Conservation (phyloP, 2,329 filamentous ascomycete genomes). For the Fusarium haematococcum region DNA sequence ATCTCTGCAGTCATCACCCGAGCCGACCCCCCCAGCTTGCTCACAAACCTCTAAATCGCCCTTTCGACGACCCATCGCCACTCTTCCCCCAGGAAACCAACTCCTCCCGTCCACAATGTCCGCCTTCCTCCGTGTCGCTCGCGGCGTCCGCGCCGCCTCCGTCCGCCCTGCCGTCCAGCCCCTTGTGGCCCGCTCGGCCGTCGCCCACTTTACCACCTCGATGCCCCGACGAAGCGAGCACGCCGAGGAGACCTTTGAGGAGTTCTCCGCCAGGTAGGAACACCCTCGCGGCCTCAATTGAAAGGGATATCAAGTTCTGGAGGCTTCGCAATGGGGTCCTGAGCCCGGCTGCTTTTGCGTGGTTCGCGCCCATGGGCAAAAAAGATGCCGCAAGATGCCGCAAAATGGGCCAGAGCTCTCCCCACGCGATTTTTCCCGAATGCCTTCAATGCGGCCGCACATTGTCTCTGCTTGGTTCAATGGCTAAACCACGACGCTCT, state of each 20-base stretch:
- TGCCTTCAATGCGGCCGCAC: conserved; percentile 42
- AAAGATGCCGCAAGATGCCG: conserved; percentile 41
- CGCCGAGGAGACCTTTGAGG: conserved; percentile 97
- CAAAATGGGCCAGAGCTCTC: conserved; percentile 37
- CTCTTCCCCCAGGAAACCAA: conserved; percentile 43
- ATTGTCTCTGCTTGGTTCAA: conserved; percentile 37
- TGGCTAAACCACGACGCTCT: conserved; percentile 42
- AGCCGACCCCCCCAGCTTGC: conserved; percentile 39
- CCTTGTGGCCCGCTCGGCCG: conserved; percentile 66
- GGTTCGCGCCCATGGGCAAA: conserved; percentile 26
- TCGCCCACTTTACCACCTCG: conserved; percentile 74
- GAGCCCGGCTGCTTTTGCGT: conserved; percentile 3
- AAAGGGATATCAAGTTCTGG: not conserved
- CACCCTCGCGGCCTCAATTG: conserved; percentile 37
- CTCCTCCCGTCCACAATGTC: conserved; percentile 67
- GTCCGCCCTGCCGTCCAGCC: conserved; percentile 67
- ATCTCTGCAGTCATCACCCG: conserved; percentile 49
- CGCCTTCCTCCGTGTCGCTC: conserved; percentile 76
- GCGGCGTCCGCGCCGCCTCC: conserved; percentile 75
- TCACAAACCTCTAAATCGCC: conserved; percentile 39
- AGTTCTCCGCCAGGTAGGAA: conserved; percentile 94
- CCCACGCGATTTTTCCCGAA: conserved; percentile 45
- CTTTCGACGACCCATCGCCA: conserved; percentile 36
- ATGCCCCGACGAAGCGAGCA: conserved; percentile 70
- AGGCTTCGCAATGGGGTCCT: conserved; percentile 9